Evolutionary conservation across 805 yeast genomes (phyloP).

Genomic region (Saturnispora sekii): DNA sequence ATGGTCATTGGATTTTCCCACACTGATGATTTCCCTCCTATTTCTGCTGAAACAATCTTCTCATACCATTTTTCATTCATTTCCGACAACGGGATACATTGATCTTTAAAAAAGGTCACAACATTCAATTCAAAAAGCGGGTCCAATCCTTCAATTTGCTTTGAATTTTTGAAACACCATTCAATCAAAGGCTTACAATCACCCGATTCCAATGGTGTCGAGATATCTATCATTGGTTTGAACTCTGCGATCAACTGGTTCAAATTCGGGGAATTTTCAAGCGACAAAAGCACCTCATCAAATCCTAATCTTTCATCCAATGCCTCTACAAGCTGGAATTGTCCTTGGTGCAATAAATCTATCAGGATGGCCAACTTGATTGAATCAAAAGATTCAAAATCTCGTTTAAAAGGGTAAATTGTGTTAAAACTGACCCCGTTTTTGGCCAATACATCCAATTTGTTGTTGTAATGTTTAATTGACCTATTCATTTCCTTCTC

Average conservation of each 20-base stretch:
- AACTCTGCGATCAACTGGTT: neutral
- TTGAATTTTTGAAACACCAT: neutral
- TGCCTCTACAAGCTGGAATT: slow-evolving; percentile 17
- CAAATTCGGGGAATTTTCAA: neutral
- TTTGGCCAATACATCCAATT: neutral
- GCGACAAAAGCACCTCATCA: neutral
- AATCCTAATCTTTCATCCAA: neutral
- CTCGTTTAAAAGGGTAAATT: neutral
- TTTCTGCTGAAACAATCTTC: no score
- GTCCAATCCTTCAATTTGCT: neutral
- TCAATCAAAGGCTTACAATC: neutral
- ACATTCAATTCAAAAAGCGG: slow-evolving; percentile 2
- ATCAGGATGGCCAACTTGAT: slow-evolving; percentile 17
- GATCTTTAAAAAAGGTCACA: neutral
- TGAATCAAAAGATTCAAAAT: neutral
- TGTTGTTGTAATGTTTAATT: slow-evolving; percentile 16
- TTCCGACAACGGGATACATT: no score
- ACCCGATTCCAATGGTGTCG: neutral
- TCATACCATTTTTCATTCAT: no score
- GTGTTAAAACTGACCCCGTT: slow-evolving; percentile 6
- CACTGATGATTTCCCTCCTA: no score
- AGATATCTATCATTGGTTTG: slow-evolving; percentile 1
- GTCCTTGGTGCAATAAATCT: slow-evolving; percentile 26
- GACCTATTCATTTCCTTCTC: slow-evolving; percentile 11
- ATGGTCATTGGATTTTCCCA: no score